Conservation (phyloP, 306 rosid genomes). For the Medicago arabica region DNA sequence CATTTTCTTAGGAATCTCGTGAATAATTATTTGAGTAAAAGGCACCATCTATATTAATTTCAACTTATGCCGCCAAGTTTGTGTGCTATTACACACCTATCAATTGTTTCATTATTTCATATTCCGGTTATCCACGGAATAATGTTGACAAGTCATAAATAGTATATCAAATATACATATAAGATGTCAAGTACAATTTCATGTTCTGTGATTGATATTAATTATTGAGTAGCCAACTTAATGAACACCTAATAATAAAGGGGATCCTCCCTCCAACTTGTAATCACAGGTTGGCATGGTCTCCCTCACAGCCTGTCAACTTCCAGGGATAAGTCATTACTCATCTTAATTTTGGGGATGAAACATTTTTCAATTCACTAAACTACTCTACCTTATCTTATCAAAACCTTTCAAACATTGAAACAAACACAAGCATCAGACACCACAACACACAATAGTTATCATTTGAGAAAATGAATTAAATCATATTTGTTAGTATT, state of each 20-base stretch:
- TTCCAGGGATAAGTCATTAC: background rate
- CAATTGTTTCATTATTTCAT: background rate
- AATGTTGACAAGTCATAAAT: conserved; percentile 23
- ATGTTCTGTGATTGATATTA: conserved; percentile 28
- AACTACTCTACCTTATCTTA: too few species aligned
- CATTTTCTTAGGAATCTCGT: too few species aligned
- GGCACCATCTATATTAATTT: too few species aligned
- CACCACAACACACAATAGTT: too few species aligned
- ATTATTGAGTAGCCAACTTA: conserved; percentile 3
- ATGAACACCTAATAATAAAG: background rate
- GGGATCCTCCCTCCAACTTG: conserved; percentile 30
- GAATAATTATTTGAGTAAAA: too few species aligned
- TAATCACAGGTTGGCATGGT: conserved; percentile 54
- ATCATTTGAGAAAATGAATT: too few species aligned
- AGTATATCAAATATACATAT: background rate
- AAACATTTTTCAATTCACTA: background rate
- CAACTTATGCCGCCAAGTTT: too few species aligned
- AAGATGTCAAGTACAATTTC: background rate
- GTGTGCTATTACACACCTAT: background rate
- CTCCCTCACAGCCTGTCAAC: conserved; percentile 59
- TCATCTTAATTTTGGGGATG: background rate
- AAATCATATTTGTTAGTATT: too few species aligned
- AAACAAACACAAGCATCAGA: too few species aligned
- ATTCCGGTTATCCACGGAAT: background rate
- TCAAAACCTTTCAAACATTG: too few species aligned